These are phyloP conservation scores for Sonneratia alba DNA, from an alignment of 345 rosid species.

Conservation along the genomic window DNA sequence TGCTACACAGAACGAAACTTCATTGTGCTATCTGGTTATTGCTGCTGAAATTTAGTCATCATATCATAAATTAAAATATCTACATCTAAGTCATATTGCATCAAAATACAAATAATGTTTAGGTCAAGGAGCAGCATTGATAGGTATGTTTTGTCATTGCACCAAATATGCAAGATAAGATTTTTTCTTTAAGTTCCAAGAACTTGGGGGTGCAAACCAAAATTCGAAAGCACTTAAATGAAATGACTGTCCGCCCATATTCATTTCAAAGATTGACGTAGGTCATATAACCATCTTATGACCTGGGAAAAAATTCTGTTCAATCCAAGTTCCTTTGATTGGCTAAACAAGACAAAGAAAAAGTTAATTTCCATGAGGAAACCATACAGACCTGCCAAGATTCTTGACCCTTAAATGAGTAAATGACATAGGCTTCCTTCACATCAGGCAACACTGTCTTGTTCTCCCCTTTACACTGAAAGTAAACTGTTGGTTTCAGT, in stretches of 20 bases:
- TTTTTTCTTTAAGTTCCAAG: not conserved
- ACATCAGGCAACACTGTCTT: slow-evolving; percentile 48
- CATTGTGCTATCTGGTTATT: not conserved
- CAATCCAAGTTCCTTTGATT: not conserved
- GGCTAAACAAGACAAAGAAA: not conserved
- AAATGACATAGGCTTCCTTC: slow-evolving; percentile 23
- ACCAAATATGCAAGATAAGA: not conserved
- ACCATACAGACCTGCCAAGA: slow-evolving; percentile 60
- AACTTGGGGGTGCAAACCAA: not conserved
- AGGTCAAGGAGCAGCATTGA: not conserved
- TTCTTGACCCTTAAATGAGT: slow-evolving; percentile 55
- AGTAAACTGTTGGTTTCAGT: slow-evolving; percentile 44
- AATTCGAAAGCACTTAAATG: not conserved
- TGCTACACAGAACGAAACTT: not conserved
- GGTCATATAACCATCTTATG: not conserved
- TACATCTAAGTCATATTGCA: not conserved
- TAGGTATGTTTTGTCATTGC: not conserved
- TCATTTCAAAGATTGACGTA: not conserved
- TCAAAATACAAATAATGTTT: not conserved
- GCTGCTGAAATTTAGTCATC: not conserved
- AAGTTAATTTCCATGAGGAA: not conserved
- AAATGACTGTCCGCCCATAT: not conserved
- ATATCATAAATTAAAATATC: not conserved
- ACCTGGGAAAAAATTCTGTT: not conserved
- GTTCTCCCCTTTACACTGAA: slow-evolving; percentile 60